Evolutionary conservation across 371 early-diverging fungal genomes (phyloP).

Genomic region (Rhizopus arrhizus): DNA sequence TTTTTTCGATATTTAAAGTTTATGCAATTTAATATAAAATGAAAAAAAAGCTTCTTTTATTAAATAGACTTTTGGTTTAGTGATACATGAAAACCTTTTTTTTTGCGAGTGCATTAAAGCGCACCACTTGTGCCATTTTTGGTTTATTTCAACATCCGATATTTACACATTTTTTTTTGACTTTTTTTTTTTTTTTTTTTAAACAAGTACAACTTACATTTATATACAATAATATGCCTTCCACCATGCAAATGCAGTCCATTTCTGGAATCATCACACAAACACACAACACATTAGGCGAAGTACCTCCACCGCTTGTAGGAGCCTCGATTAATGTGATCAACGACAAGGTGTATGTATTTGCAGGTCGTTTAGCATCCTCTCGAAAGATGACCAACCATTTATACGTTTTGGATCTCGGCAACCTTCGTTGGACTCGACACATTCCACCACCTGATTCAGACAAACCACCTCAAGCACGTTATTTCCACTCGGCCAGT

Average conservation of each 20-base stretch:
- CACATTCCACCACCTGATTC: constrained; percentile 43
- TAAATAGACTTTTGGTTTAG: too few species aligned
- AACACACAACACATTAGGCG: constrained; percentile 66
- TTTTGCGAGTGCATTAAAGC: too few species aligned
- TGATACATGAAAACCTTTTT: too few species aligned
- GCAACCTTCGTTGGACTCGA: constrained; percentile 62
- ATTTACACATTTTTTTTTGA: too few species aligned
- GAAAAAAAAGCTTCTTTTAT: too few species aligned
- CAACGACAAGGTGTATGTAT: constrained; percentile 66
- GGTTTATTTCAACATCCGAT: too few species aligned
- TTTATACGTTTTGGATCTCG: constrained; percentile 65
- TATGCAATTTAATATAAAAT: too few species aligned
- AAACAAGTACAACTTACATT: too few species aligned
- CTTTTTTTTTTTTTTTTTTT: too few species aligned
- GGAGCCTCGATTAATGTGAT: constrained; percentile 73
- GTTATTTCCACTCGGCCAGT: constrained; percentile 79
- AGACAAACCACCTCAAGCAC: constrained; percentile 51
- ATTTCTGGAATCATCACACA: constrained; percentile 71
- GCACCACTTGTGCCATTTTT: too few species aligned
- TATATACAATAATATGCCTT: constrained; percentile 15
- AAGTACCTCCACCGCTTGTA: constrained; percentile 75
- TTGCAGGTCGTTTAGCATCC: constrained; percentile 73
- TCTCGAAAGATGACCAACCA: constrained; percentile 70
- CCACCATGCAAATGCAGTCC: constrained; percentile 56
- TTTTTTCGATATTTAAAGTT: too few species aligned